Percentiles rank a stretch among this genome's conserved stretches.
phyloP scores from a whole-genome alignment of 768 basidiomycete species.

The Lactarius akahatsu region DNA sequence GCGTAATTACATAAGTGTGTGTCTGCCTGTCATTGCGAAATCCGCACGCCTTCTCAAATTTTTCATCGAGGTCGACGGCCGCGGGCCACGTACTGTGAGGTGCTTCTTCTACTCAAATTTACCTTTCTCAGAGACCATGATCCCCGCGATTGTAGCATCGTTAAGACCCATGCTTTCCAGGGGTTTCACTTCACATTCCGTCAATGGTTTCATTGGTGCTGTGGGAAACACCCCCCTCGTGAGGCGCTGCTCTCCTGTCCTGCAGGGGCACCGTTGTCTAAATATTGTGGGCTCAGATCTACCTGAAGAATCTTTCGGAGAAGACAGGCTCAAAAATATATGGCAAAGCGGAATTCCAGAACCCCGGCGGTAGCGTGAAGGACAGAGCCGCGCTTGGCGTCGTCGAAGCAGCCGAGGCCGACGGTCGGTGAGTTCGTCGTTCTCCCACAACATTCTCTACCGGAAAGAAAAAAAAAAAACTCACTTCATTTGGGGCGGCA shows the following conservation, averaged over 20 bases:
- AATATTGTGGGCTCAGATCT: slow-evolving; percentile 54
- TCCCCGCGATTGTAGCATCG: slow-evolving; percentile 1
- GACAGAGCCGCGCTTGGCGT: slow-evolving; percentile 94
- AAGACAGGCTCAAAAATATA: slow-evolving; percentile 80
- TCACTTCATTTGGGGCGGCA: neutral
- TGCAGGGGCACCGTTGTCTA: slow-evolving; percentile 14
- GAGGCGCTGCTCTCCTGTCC: slow-evolving; percentile 32
- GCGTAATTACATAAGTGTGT: slow-evolving; percentile 19
- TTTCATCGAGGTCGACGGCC: slow-evolving; percentile 19
- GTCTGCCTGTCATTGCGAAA: neutral
- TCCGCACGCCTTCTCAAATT: neutral
- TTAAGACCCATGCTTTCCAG: slow-evolving; percentile 28
- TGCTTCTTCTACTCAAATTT: neutral
- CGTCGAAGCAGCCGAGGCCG: slow-evolving; percentile 80
- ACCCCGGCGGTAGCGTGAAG: slow-evolving; percentile 97
- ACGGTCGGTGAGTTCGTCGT: slow-evolving; percentile 60
- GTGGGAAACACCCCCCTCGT: slow-evolving; percentile 95
- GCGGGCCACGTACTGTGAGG: slow-evolving; percentile 6
- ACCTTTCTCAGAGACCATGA: slow-evolving; percentile 3
- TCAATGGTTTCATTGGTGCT: slow-evolving; percentile 81
- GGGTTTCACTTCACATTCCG: slow-evolving; percentile 40
- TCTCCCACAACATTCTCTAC: no score
- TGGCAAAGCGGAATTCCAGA: slow-evolving; percentile 98
- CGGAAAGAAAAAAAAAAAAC: neutral
- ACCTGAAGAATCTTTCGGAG: slow-evolving; percentile 76